Conservation (phyloP, 495 filamentous ascomycete genomes). For the Penicillium paradoxum region DNA sequence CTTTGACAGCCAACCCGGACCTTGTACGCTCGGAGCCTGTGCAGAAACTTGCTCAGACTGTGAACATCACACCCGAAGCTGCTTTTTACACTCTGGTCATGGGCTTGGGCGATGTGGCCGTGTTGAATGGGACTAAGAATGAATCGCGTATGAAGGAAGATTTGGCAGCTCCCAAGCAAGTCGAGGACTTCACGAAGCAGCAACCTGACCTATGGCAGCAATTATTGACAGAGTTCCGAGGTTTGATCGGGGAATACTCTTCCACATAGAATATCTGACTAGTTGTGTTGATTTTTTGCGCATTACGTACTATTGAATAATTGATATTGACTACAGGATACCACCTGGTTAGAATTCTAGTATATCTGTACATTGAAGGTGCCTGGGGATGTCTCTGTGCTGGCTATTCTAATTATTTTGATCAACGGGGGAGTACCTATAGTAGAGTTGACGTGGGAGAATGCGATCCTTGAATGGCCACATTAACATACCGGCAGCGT, state of each 20-base stretch:
- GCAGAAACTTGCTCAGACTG: conserved; percentile 41
- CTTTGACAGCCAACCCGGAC: conserved; percentile 63
- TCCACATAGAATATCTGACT: not conserved
- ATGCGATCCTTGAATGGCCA: not conserved
- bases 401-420: too few species aligned
- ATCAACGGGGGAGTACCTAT: too few species aligned
- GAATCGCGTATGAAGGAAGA: conserved; percentile 61
- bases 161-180: conserved; percentile 47
- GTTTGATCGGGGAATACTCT: conserved; percentile 39
- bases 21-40: conserved; percentile 52
- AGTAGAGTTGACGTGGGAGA: not conserved
- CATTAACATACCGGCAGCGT: too few species aligned
- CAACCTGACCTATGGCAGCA: conserved; percentile 42
- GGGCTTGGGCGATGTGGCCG: conserved; percentile 49
- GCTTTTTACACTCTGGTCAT: conserved; percentile 67
- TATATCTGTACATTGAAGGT: too few species aligned
- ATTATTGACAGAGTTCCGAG: conserved; percentile 43
- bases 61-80: conserved; percentile 43
- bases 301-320: not conserved
- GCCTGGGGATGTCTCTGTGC: too few species aligned
- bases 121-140: conserved; percentile 69
- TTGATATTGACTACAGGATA: too few species aligned
- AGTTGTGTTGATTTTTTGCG: not conserved
- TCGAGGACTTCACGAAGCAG: conserved; percentile 44
- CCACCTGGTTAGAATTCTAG: too few species aligned